Evolutionary conservation across 1,284 basidiomycete genomes (phyloP), one percentile per base, ranked within the genome.

Genomic region (Lentinula novae-zelandiae): DNA sequence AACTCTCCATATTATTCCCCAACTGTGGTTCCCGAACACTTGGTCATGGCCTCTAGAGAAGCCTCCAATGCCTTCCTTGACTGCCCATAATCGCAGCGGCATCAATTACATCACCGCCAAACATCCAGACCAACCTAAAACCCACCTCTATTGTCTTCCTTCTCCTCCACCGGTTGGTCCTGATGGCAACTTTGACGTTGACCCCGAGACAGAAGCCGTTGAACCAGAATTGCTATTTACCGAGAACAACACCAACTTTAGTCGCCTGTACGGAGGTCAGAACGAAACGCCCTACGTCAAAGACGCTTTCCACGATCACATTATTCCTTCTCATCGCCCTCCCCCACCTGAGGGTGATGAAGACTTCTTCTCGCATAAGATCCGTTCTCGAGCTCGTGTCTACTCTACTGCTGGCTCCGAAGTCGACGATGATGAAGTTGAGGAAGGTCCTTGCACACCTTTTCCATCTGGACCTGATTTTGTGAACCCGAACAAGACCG

Each of bases 251-350:
- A 98, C 96, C 65, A 99, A 99, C 80, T 96, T 90, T 73, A 83
- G 85, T 69, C 85, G 96, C 62, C 82, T 99, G 38, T 99, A 98
- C 73, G 89, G 89, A 39, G 95, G 93, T 27, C 78, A 86, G 67
- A 98, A 98, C 78, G 79, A 84, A 61, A 87, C 86, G 0, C 83
- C 85, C 1, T 96, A 89, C 71, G 92, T 93, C 69, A 99, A 99
- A 78, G 96, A 99, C 70, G 96, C 91, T n/a, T 98, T 99, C 82
- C 95, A 99, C 71, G 96, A 98, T 72, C 92, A 98, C 72, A 92
- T 98, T 72, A 88, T 98, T 65, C 87, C 88, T 3, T 80, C 79
- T 13, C 96, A 98, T 74, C 88, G 93, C 58, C 90, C 90, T 5
- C 74, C 76, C 42, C 60, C 66, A 13, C 72, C 76, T 4, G 76